Evolutionary conservation across 2,329 filamentous ascomycete species (phyloP), one percentile per base, ranked within the genome.

Genomic region (Neopestalotiopsis clavispora): DNA sequence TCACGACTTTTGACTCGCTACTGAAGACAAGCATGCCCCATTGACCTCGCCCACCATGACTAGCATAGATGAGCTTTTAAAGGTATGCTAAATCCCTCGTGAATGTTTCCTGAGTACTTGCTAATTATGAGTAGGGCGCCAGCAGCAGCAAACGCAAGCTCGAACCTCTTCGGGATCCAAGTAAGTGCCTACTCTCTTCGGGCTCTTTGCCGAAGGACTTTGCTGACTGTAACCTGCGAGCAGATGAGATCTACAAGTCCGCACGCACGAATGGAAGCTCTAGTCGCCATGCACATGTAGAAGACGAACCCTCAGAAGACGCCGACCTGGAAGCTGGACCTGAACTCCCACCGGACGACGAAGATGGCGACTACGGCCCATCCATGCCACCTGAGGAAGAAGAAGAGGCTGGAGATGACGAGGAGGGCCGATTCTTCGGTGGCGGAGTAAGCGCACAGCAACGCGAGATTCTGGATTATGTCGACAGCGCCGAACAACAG

Each of bases 371-470:
- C 23, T 67, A 67, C 52, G 84, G 82, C 1, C 84, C 85, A 2
- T 84, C 88, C 58, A 81, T 87, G 30, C 83, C 85, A 1, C 87
- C 87, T 12, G 83, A 83, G 9, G 86, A 89, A 62, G 83, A 87
- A 2, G 84, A 85, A 38, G 78, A 78, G 60, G 71, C 70, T 10
- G 79, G 75, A 68, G 93, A 95, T 73, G 95, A 97, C 74, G 94
- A 97, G 66, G 96, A 97, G 72, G 96, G 95, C 1, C 91, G 96
- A 12, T 99, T 99, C 84, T 99, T 98, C 75, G 96, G 95, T 58
- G 93, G 94, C 67, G 96, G 96, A 42, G 92, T 99, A 74, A 94
- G 92, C 32, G 87, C 91, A 69, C 87, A 94, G 73, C 94, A 97
- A 72, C 91, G 90, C 2, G 89, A 94, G 74, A 93, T 96, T 23